These are phyloP conservation scores for Talaromyces thailandensis DNA, from an alignment of 495 filamentous ascomycete species.

Conservation along the genomic window DNA sequence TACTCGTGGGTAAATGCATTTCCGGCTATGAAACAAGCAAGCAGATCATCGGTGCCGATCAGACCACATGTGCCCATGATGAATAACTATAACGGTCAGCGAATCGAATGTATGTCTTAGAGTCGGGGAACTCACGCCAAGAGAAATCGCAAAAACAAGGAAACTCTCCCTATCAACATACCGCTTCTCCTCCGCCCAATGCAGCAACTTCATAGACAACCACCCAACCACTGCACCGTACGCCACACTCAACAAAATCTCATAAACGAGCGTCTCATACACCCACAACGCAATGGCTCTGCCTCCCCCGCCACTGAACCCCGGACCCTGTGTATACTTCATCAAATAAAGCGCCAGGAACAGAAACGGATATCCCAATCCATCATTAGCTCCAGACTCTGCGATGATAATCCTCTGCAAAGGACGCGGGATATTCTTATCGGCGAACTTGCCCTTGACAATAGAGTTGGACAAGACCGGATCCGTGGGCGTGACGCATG, in stretches of 20 bases:
- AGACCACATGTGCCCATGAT: conserved; percentile 81
- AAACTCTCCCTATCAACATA: conserved; percentile 90
- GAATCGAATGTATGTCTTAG: conserved; percentile 6
- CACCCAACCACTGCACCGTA: conserved; percentile 76
- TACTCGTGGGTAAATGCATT: conserved; percentile 84
- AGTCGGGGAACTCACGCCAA: conserved; percentile 48
- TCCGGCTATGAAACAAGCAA: conserved; percentile 90
- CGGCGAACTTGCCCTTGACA: conserved; percentile 89
- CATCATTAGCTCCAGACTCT: conserved; percentile 87
- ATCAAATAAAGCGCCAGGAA: conserved; percentile 79
- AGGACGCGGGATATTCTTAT: conserved; percentile 74
- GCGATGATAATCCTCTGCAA: conserved; percentile 83
- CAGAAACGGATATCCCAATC: conserved; percentile 86
- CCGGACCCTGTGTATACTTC: conserved; percentile 58
- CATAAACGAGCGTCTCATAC: conserved; percentile 79
- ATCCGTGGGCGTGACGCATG: conserved; percentile 88
- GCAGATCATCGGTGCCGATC: conserved; percentile 84
- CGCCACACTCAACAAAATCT: conserved; percentile 65
- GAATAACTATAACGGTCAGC: conserved; percentile 44
- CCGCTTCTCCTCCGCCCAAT: conserved; percentile 72
- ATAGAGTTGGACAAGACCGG: conserved; percentile 84
- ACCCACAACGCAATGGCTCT: conserved; percentile 78
- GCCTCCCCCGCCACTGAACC: conserved; percentile 45
- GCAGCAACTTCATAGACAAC: conserved; percentile 70
- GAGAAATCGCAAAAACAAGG: conserved; percentile 76